Percentiles rank a stretch among this genome's conserved stretches.
Evolutionary conservation across 768 basidiomycete genomes (phyloP).

Genomic region (Leccinum subgranulosum): DNA sequence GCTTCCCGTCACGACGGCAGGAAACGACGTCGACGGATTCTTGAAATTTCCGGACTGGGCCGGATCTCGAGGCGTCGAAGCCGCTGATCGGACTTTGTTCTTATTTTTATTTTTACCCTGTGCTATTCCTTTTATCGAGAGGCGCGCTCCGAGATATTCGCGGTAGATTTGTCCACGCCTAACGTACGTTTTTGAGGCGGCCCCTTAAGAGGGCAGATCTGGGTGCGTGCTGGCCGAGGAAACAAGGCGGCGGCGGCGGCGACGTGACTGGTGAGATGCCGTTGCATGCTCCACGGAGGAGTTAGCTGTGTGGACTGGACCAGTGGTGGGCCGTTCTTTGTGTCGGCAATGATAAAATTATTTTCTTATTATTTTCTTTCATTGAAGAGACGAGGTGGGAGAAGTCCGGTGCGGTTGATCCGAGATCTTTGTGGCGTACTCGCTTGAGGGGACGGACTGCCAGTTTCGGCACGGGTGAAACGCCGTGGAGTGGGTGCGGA

Average conservation of each 20-base stretch:
- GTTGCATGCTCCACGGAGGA: background rate
- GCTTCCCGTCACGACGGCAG: background rate
- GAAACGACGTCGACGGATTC: constrained; percentile 8
- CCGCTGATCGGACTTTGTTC: constrained; percentile 13
- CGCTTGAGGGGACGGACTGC: background rate
- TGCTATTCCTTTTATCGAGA: constrained; percentile 9
- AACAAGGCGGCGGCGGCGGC: constrained; percentile 3
- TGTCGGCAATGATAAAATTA: background rate
- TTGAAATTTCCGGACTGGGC: constrained; percentile 11
- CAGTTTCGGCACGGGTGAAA: constrained; percentile 12
- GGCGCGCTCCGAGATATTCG: constrained; percentile 17
- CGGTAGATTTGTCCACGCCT: constrained; percentile 12
- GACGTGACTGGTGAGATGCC: constrained; percentile 1
- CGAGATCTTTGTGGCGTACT: background rate
- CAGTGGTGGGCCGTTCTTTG: background rate
- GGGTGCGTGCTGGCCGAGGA: constrained; percentile 1
- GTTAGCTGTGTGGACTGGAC: background rate
- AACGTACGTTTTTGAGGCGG: background rate
- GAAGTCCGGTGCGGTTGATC: background rate
- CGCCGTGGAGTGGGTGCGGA: constrained; percentile 2
- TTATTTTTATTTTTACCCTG: background rate
- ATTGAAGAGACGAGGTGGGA: background rate
- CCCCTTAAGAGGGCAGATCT: constrained; percentile 2
- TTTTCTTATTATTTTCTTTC: background rate
- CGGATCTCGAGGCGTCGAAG: constrained; percentile 22